Conservation (phyloP, 2,329 filamentous ascomycete genomes). For the Aspergillus candidus region DNA sequence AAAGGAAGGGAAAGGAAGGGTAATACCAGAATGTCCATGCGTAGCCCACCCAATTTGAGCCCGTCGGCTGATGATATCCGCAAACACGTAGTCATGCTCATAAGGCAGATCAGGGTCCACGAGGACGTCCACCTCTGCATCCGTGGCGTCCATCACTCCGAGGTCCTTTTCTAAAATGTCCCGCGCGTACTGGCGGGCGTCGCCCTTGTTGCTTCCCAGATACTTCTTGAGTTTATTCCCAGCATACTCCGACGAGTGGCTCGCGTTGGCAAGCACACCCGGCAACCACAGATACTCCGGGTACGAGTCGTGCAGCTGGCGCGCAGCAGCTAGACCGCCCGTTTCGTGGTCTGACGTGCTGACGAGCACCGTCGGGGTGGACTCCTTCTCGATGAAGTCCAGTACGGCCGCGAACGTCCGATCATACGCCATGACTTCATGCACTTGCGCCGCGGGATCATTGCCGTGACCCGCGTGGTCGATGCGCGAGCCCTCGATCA, state of each 20-base stretch:
- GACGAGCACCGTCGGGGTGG: constrained; percentile 69
- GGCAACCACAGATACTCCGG: constrained; percentile 77
- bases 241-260: constrained; percentile 66
- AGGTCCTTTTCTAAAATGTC: constrained; percentile 63
- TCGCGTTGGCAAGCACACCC: constrained; percentile 70
- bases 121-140: constrained; percentile 64
- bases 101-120: constrained; percentile 52
- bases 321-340: constrained; percentile 74
- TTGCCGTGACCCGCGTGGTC: constrained; percentile 89
- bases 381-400: constrained; percentile 73
- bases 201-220: constrained; percentile 46
- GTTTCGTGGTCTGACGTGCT: constrained; percentile 95
- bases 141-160: constrained; percentile 67
- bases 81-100: constrained; percentile 57
- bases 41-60: constrained; percentile 92
- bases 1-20: background rate
- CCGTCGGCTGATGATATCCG: constrained; percentile 79
- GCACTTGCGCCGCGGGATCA: constrained; percentile 75
- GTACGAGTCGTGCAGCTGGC: constrained; percentile 60
- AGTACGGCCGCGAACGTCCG: constrained; percentile 74
- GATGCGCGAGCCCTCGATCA: constrained; percentile 96
- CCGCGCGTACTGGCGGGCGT: constrained; percentile 58
- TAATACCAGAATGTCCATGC: constrained; percentile 69
- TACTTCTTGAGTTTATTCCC: constrained; percentile 57
- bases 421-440: constrained; percentile 95